Conservation (phyloP, 805 yeast species). For the Schwanniomyces occidentalis region DNA sequence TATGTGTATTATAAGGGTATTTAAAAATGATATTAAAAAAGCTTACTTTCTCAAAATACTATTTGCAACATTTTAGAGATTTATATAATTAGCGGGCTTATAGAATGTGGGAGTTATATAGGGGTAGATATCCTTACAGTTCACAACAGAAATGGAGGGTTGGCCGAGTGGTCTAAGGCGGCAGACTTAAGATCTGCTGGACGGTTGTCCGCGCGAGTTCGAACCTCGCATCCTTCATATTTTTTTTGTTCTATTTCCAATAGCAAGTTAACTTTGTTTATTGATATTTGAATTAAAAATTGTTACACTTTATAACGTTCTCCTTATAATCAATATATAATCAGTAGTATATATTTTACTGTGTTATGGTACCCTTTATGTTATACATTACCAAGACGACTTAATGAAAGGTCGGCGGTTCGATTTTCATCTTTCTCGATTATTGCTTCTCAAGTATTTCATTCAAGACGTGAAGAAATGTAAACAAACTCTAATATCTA, state of each 20-base stretch:
- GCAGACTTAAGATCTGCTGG: slow-evolving; percentile 52
- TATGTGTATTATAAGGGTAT: too few species aligned
- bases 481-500: neutral
- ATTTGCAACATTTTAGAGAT: too few species aligned
- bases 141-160: slow-evolving; percentile 46
- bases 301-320: neutral
- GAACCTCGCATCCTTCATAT: slow-evolving; percentile 53
- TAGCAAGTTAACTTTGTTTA: neutral
- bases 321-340: neutral
- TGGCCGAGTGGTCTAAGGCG: slow-evolving; percentile 57
- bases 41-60: too few species aligned
- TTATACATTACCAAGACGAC: slow-evolving; percentile 1
- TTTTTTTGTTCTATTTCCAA: slow-evolving; percentile 19
- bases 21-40: too few species aligned
- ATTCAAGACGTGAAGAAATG: neutral
- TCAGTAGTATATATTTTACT: neutral
- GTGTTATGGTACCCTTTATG: neutral
- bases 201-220: slow-evolving; percentile 53
- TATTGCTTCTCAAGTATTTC: neutral
- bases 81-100: too few species aligned
- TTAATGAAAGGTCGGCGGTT: slow-evolving; percentile 1
- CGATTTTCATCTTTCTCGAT: neutral
- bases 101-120: too few species aligned
- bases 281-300: neutral
- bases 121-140: too few species aligned